A percentile compares a stretch with the other conserved stretches of the same genome.
phyloP scores from a whole-genome alignment of 1,284 basidiomycete genomes.

The Irpex rosettiformis region DNA sequence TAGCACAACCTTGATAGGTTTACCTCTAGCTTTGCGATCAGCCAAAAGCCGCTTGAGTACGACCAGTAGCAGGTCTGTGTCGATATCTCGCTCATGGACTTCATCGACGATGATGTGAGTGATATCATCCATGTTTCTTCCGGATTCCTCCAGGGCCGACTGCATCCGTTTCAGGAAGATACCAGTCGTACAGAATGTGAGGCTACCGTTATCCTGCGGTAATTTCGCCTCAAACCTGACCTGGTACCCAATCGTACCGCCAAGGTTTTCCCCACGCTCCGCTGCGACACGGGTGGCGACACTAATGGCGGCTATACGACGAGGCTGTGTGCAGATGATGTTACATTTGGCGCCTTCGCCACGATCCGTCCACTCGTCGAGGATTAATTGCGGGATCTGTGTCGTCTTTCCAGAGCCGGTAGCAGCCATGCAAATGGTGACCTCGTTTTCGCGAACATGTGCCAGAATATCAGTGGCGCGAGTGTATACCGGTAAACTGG shows the following conservation, averaged over 20 bases:
- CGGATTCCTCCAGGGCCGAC: slow-evolving; percentile 54
- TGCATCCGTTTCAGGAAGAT: slow-evolving; percentile 90
- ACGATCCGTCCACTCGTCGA: slow-evolving; percentile 81
- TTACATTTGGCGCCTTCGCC: slow-evolving; percentile 87
- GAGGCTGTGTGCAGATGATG: slow-evolving; percentile 91
- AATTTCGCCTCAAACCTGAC: slow-evolving; percentile 87
- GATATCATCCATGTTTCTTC: slow-evolving; percentile 69
- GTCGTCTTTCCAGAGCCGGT: slow-evolving; percentile 98
- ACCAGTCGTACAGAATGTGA: slow-evolving; percentile 95
- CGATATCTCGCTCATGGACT: slow-evolving; percentile 94
- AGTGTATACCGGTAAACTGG: slow-evolving; percentile 71
- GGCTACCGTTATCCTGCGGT: slow-evolving; percentile 80
- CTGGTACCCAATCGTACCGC: slow-evolving; percentile 84
- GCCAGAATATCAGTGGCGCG: slow-evolving; percentile 63
- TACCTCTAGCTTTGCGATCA: slow-evolving; percentile 70
- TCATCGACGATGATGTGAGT: slow-evolving; percentile 96
- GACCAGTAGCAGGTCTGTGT: slow-evolving; percentile 90
- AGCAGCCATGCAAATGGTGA: slow-evolving; percentile 92
- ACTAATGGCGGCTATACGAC: slow-evolving; percentile 89
- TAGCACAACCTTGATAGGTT: slow-evolving; percentile 85
- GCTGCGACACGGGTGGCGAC: slow-evolving; percentile 92
- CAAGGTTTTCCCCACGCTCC: slow-evolving; percentile 79
- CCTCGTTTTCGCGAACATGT: slow-evolving; percentile 77
- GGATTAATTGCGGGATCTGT: slow-evolving; percentile 90
- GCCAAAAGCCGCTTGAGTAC: slow-evolving; percentile 85